Conservation (phyloP, 1,284 basidiomycete genomes). For the Marasmius sp. region DNA sequence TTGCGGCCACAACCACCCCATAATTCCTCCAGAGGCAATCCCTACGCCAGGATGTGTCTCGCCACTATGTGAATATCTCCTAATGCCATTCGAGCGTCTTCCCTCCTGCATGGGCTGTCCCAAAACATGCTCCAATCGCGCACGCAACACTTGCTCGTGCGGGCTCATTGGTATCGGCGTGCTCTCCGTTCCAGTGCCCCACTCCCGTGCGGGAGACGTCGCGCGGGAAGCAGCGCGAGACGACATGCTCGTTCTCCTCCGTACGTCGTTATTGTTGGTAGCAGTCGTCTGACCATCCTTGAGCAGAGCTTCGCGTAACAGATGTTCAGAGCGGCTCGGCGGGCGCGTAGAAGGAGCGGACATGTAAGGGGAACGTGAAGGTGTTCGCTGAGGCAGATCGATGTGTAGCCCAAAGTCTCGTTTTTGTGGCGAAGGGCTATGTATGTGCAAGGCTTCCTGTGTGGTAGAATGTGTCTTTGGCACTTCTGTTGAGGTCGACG, state of each 20-base stretch:
- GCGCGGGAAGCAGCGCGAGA: not conserved
- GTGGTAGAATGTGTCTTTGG: too few species aligned
- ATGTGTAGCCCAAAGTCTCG: not conserved
- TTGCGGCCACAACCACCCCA: not conserved
- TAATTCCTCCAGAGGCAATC: not conserved
- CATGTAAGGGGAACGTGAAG: too few species aligned
- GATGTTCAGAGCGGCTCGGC: not conserved
- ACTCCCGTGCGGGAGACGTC: too few species aligned
- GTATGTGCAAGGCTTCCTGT: too few species aligned
- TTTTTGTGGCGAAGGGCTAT: not conserved
- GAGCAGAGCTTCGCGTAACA: not conserved
- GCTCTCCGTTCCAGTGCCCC: too few species aligned
- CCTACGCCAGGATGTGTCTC: not conserved
- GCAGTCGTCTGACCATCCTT: not conserved
- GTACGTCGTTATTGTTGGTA: not conserved
- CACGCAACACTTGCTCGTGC: too few species aligned
- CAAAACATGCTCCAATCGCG: too few species aligned
- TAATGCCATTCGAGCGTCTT: not conserved
- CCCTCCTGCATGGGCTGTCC: too few species aligned
- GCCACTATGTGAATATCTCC: not conserved
- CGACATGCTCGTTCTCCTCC: not conserved
- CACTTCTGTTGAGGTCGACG: too few species aligned
- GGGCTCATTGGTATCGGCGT: too few species aligned
- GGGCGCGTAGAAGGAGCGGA: too few species aligned
- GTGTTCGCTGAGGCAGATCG: not conserved